Percentiles rank a stretch among this genome's conserved stretches.
Evolutionary conservation across 225 moss, liverwort and hornwort genomes (phyloP).

Genomic region (Polytrichum formosum): DNA sequence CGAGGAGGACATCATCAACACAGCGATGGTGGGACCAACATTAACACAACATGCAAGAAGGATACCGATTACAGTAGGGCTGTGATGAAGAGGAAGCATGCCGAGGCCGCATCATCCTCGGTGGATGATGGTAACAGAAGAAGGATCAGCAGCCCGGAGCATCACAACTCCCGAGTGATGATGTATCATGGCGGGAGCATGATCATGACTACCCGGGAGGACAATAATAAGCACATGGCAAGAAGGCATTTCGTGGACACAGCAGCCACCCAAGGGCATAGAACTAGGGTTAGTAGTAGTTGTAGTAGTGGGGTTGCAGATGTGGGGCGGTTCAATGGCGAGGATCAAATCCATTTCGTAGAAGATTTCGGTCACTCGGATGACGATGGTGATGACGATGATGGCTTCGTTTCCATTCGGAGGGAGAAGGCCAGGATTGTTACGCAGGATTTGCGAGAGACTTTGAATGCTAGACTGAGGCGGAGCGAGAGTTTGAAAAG

Average conservation of each 20-base stretch:
- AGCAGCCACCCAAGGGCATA: constrained; percentile 15
- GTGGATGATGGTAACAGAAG: constrained; percentile 1
- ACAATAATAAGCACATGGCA: constrained; percentile 33
- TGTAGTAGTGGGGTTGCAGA: constrained; percentile 5
- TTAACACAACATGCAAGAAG: constrained; percentile 1
- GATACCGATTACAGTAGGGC: constrained; percentile 15
- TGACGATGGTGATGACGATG: constrained; percentile 5
- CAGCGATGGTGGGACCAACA: constrained; percentile 53
- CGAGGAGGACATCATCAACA: neutral
- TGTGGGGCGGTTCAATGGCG: constrained; percentile 31
- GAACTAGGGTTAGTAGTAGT: constrained; percentile 47
- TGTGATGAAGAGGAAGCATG: constrained; percentile 44
- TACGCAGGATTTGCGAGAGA: constrained; percentile 31
- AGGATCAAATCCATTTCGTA: constrained; percentile 35
- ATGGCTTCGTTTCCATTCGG: neutral
- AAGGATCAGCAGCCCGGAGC: neutral
- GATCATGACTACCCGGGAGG: constrained; percentile 28
- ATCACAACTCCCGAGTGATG: constrained; percentile 27
- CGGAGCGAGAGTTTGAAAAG: no score
- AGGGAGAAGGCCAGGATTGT: constrained; percentile 21
- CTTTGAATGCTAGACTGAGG: constrained; percentile 23
- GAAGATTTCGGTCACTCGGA: constrained; percentile 30
- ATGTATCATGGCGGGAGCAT: constrained; percentile 23
- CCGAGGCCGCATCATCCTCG: constrained; percentile 7
- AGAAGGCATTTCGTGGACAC: constrained; percentile 37